Percentiles rank a stretch among this genome's conserved stretches.
These are phyloP conservation scores for Ophiocordyceps robertsii DNA, from an alignment of 2,329 filamentous ascomycete genomes.

Conservation along the genomic window DNA sequence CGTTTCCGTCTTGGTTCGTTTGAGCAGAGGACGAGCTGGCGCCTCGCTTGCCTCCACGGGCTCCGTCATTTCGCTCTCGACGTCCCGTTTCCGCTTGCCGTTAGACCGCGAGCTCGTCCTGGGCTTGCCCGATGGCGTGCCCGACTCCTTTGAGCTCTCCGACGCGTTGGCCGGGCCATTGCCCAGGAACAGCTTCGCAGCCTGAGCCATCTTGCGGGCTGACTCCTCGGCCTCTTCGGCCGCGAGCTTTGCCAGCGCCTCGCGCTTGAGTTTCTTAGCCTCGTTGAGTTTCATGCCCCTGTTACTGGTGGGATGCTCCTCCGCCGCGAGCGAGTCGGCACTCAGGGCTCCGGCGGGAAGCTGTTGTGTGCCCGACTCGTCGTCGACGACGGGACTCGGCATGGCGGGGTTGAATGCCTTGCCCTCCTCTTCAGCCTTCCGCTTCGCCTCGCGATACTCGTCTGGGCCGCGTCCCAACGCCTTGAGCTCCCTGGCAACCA, in stretches of 20 bases:
- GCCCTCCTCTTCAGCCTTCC: slow-evolving; percentile 52
- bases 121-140: slow-evolving; percentile 12
- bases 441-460: slow-evolving; percentile 47
- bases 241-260: slow-evolving; percentile 47
- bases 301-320: slow-evolving; percentile 54
- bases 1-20: slow-evolving; percentile 44
- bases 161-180: slow-evolving; percentile 12
- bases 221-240: slow-evolving; percentile 49
- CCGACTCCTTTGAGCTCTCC: slow-evolving; percentile 13
- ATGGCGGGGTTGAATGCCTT: slow-evolving; percentile 38
- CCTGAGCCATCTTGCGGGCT: slow-evolving; percentile 36
- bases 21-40: slow-evolving; percentile 25
- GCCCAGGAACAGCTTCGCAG: slow-evolving; percentile 29
- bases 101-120: slow-evolving; percentile 17
- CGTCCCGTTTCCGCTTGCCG: slow-evolving; percentile 33
- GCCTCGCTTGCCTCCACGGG: slow-evolving; percentile 10
- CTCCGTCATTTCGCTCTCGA: slow-evolving; percentile 17
- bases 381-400: slow-evolving; percentile 25
- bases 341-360: slow-evolving; percentile 48
- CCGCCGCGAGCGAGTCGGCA: slow-evolving; percentile 38
- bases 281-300: slow-evolving; percentile 68
- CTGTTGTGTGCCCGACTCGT: slow-evolving; percentile 35
- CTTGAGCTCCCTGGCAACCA: slow-evolving; percentile 70
- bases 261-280: slow-evolving; percentile 60
- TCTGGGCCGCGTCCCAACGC: slow-evolving; percentile 53